Evolutionary conservation across 495 filamentous ascomycete genomes (phyloP).

Genomic region (Lophiostoma macrostomum): DNA sequence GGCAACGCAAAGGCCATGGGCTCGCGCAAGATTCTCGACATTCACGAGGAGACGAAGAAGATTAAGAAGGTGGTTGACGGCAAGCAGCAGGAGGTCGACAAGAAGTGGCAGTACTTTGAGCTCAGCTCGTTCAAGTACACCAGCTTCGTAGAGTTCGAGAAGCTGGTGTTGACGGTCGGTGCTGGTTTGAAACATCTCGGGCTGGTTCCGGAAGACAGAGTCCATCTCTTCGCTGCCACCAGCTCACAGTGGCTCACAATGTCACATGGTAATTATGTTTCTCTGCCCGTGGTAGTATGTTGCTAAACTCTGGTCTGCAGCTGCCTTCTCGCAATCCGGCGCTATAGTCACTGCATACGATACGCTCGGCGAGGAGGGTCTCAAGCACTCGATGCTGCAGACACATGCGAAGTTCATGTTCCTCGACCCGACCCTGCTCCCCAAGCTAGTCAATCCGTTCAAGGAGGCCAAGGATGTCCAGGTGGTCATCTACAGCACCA

Average conservation of each 20-base stretch:
- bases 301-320: slow-evolving; percentile 3
- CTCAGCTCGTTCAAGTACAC: slow-evolving; percentile 82
- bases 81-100: slow-evolving; percentile 82
- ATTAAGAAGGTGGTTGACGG: slow-evolving; percentile 95
- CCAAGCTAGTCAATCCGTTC: slow-evolving; percentile 77
- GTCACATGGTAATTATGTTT: slow-evolving; percentile 36
- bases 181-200: slow-evolving; percentile 73
- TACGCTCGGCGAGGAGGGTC: slow-evolving; percentile 88
- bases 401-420: slow-evolving; percentile 86
- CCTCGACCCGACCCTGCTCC: slow-evolving; percentile 79
- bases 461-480: slow-evolving; percentile 75
- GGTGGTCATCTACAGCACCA: slow-evolving; percentile 85
- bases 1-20: slow-evolving; percentile 88
- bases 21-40: slow-evolving; percentile 73
- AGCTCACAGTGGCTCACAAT: slow-evolving; percentile 42
- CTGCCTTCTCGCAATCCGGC: slow-evolving; percentile 76
- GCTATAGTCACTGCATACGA: slow-evolving; percentile 97
- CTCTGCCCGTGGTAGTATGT: too few relatives aligned
- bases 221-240: slow-evolving; percentile 90
- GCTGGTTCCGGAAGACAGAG: slow-evolving; percentile 64
- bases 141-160: slow-evolving; percentile 86
- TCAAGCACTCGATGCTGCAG: slow-evolving; percentile 86
- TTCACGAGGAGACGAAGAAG: slow-evolving; percentile 91
- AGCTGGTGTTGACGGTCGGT: slow-evolving; percentile 68
- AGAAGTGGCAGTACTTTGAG: slow-evolving; percentile 96